These are phyloP conservation scores for Tephrocybe sp. DNA, from an alignment of 768 basidiomycete genomes.

Conservation along the genomic window DNA sequence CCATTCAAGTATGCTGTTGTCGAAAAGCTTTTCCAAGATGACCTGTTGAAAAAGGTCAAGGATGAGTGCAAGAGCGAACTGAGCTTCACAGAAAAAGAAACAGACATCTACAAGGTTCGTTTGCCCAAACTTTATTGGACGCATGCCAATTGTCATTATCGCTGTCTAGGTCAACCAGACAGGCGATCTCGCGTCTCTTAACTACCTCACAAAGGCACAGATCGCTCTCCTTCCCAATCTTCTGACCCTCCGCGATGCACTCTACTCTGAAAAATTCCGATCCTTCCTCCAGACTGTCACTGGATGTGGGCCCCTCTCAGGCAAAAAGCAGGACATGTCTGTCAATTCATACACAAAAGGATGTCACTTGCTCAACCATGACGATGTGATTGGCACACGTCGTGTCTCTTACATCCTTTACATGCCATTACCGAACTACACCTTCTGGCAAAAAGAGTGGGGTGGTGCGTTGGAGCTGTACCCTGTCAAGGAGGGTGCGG, in stretches of 20 bases:
- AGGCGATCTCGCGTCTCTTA: slow-evolving; percentile 91
- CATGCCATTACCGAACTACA: slow-evolving; percentile 75
- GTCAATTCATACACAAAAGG: slow-evolving; percentile 89
- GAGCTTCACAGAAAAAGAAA: slow-evolving; percentile 90
- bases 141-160: slow-evolving; percentile 2
- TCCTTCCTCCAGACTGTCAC: slow-evolving; percentile 82
- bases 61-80: slow-evolving; percentile 80
- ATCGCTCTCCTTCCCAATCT: slow-evolving; percentile 78
- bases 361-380: slow-evolving; percentile 95
- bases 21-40: slow-evolving; percentile 80
- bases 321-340: slow-evolving; percentile 92
- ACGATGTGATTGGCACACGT: slow-evolving; percentile 95
- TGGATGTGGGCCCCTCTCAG: slow-evolving; percentile 89
- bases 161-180: slow-evolving; percentile 85
- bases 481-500: slow-evolving; percentile 59
- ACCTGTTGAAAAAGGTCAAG: slow-evolving; percentile 75
- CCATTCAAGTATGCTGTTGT: slow-evolving; percentile 87
- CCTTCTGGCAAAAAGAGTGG: slow-evolving; percentile 84
- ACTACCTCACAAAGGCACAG: slow-evolving; percentile 77
- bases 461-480: slow-evolving; percentile 95
- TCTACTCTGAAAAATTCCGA: slow-evolving; percentile 85
- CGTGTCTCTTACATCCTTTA: slow-evolving; percentile 97
- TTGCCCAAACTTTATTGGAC: slow-evolving; percentile 6
- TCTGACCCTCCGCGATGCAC: slow-evolving; percentile 80
- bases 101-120: slow-evolving; percentile 93